These are phyloP conservation scores for Nidula microcarpa DNA, from an alignment of 768 basidiomycete species.

Conservation along the genomic window DNA sequence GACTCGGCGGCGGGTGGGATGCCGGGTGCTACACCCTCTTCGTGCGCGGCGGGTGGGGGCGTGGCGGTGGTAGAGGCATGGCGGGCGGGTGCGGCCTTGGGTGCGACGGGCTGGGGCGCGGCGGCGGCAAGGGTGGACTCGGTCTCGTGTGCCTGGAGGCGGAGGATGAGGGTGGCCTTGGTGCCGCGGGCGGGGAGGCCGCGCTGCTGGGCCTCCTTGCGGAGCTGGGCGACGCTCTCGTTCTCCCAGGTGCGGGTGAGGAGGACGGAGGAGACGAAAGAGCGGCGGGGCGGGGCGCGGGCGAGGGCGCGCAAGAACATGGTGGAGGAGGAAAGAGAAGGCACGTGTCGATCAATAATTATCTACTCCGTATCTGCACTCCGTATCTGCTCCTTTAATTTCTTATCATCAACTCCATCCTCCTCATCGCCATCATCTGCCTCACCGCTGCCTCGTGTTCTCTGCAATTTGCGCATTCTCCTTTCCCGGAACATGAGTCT, in stretches of 20 bases:
- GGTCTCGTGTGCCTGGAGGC: slow-evolving; percentile 50
- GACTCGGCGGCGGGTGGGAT: slow-evolving; percentile 33
- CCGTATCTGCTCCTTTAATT: neutral
- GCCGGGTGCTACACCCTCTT: slow-evolving; percentile 34
- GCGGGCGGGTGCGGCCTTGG: slow-evolving; percentile 16
- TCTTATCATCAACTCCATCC: neutral
- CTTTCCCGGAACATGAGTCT: no score
- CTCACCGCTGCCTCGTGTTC: slow-evolving; percentile 57
- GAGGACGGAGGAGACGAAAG: slow-evolving; percentile 51
- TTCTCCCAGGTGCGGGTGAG: slow-evolving; percentile 56
- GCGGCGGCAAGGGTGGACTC: slow-evolving; percentile 14
- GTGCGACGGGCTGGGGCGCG: slow-evolving; percentile 10
- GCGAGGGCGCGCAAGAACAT: slow-evolving; percentile 19
- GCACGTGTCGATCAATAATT: no score
- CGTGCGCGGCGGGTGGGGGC: slow-evolving; percentile 12
- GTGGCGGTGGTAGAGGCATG: slow-evolving; percentile 18
- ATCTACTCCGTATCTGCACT: no score
- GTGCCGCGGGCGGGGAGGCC: slow-evolving; percentile 60
- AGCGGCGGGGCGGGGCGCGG: slow-evolving; percentile 3
- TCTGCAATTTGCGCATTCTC: no score
- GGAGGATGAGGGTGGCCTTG: slow-evolving; percentile 52
- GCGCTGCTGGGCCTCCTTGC: slow-evolving; percentile 50
- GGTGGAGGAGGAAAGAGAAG: neutral
- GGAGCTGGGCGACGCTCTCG: slow-evolving; percentile 44
- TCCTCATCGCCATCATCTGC: neutral